Percentiles rank a stretch among this genome's conserved stretches.
Conservation (phyloP, 106 monocot species). For the Acanthochlamys bracteata region DNA sequence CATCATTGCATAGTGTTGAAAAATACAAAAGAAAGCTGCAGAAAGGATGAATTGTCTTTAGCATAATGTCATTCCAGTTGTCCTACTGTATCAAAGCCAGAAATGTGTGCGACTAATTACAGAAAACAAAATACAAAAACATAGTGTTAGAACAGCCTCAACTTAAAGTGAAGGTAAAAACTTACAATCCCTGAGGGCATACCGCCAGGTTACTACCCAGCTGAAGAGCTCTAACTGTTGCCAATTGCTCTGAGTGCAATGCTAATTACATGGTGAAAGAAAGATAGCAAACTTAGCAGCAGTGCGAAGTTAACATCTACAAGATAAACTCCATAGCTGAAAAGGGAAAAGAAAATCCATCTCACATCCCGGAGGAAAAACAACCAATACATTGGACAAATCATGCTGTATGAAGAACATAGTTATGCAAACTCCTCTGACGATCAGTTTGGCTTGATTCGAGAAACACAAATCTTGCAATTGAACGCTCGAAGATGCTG, state of each 20-base stretch:
- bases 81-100: too few species aligned
- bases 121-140: too few species aligned
- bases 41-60: neutral
- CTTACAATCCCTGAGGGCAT: slow-evolving; percentile 74
- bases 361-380: slow-evolving; percentile 88
- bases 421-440: slow-evolving; percentile 59
- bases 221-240: slow-evolving; percentile 64
- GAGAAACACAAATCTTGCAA: slow-evolving; percentile 12
- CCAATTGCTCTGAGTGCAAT: slow-evolving; percentile 43
- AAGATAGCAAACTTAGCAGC: neutral
- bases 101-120: too few species aligned
- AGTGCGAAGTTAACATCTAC: neutral
- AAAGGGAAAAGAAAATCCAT: neutral
- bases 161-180: neutral
- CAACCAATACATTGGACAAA: slow-evolving; percentile 55
- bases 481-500: slow-evolving; percentile 12
- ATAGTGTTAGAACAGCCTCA: too few species aligned
- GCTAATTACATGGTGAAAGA: slow-evolving; percentile 25
- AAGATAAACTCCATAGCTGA: too few species aligned
- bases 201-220: slow-evolving; percentile 65
- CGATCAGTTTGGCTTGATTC: slow-evolving; percentile 27
- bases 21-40: slow-evolving; percentile 64
- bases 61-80: too few species aligned
- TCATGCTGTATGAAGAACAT: slow-evolving; percentile 33
- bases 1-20: slow-evolving; percentile 64